These are phyloP conservation scores for Metarhizium album DNA, from an alignment of 2,329 filamentous ascomycete species.

Conservation along the genomic window DNA sequence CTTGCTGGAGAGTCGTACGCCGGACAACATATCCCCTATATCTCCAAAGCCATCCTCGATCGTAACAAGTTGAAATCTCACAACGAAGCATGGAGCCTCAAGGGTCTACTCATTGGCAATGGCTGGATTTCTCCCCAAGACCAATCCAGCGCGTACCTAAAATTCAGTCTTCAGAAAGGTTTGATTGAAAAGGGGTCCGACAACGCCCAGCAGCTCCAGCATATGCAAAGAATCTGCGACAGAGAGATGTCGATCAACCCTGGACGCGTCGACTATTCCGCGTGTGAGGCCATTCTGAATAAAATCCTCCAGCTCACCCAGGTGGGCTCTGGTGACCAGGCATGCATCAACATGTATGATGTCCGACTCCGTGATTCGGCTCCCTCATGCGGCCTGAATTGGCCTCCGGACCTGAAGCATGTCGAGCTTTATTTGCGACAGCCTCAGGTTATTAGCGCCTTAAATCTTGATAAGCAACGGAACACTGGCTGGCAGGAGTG, in stretches of 20 bases:
- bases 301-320: constrained; percentile 59
- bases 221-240: constrained; percentile 58
- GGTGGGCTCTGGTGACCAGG: constrained; percentile 37
- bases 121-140: constrained; percentile 90
- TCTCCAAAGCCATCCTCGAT: constrained; percentile 80
- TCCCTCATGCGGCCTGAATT: constrained; percentile 91
- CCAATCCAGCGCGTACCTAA: constrained; percentile 81
- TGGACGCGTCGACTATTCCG: constrained; percentile 49
- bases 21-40: constrained; percentile 94
- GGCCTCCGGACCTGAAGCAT: constrained; percentile 74
- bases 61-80: constrained; percentile 57
- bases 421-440: constrained; percentile 80
- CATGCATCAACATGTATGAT: constrained; percentile 95
- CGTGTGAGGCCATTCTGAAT: constrained; percentile 70
- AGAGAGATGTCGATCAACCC: constrained; percentile 40
- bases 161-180: constrained; percentile 67
- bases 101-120: constrained; percentile 87
- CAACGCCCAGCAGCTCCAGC: constrained; percentile 53
- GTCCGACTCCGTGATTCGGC: constrained; percentile 71
- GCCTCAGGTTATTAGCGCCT: constrained; percentile 63
- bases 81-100: constrained; percentile 55
- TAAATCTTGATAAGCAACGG: constrained; percentile 76
- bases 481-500: constrained; percentile 88
- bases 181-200: constrained; percentile 59
- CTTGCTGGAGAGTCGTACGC: constrained; percentile 94